A percentile compares a stretch with the other conserved stretches of the same genome.
Evolutionary conservation across 495 filamentous ascomycete genomes (phyloP).

Genomic region (Penicillium psychrofluorescens): DNA sequence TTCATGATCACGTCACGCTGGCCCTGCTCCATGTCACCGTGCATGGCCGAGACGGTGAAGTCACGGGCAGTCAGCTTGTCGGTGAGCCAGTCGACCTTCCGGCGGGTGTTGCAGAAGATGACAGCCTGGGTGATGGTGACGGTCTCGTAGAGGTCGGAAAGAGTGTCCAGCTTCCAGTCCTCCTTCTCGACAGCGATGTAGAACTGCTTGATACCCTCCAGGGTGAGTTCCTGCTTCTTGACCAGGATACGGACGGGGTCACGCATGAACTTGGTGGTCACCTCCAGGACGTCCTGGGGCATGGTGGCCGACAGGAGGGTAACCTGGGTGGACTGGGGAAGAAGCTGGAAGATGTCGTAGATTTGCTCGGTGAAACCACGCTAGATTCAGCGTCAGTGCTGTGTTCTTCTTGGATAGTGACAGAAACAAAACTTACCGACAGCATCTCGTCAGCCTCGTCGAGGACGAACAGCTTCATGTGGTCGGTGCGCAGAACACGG

Average conservation of each 20-base stretch:
- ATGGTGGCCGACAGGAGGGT: conserved; percentile 96
- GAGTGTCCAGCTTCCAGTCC: conserved; percentile 99
- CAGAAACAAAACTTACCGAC: conserved; percentile 54
- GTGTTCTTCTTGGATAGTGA: too few species aligned
- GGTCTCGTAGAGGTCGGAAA: conserved; percentile 97
- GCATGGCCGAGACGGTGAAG: conserved; percentile 99
- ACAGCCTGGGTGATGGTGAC: conserved; percentile 99
- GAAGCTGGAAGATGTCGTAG: conserved; percentile 98
- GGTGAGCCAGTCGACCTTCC: conserved; percentile 99
- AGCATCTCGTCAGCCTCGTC: conserved; percentile 99
- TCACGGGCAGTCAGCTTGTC: conserved; percentile 97
- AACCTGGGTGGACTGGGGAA: conserved; percentile 95
- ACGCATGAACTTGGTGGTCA: conserved; percentile 99
- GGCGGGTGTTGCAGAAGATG: conserved; percentile 99
- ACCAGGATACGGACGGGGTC: conserved; percentile 98
- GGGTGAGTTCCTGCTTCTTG: conserved; percentile 98
- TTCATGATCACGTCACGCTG: conserved; percentile 99
- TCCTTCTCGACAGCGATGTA: conserved; percentile 99
- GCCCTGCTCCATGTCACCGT: conserved; percentile 96
- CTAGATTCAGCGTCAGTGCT: conserved; percentile 26
- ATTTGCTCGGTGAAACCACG: conserved; percentile 99
- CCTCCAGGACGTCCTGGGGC: conserved; percentile 97
- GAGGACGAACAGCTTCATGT: conserved; percentile 99
- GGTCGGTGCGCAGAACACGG: conserved; percentile 83
- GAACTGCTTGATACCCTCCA: conserved; percentile 99